phyloP scores from a whole-genome alignment of 2,329 filamentous ascomycete species.

The Trichoderma hamatum region DNA sequence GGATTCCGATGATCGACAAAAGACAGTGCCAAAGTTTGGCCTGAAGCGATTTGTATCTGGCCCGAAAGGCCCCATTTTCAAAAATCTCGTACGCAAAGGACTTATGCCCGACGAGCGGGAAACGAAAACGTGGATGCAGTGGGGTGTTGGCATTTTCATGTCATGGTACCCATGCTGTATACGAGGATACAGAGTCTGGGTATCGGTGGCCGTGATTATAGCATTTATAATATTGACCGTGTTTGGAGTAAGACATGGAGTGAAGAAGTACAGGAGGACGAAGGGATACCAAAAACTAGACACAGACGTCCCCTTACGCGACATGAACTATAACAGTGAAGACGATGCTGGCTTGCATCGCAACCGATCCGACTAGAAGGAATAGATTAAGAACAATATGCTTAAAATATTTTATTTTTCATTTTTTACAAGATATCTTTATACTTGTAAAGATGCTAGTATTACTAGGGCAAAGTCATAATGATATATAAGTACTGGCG shows the following conservation, averaged over 20 bases:
- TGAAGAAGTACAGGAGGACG: constrained; percentile 1
- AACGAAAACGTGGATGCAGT: constrained; percentile 7
- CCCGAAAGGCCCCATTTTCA: not conserved
- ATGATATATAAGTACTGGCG: too few relatives aligned
- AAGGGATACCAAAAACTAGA: constrained; percentile 16
- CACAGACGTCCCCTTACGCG: not conserved
- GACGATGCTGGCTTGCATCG: not conserved
- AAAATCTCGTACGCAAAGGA: constrained; percentile 2
- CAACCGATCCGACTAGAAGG: not conserved
- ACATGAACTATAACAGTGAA: not conserved
- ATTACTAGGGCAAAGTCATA: too few relatives aligned
- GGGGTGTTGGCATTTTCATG: constrained; percentile 9
- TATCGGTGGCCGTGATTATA: not conserved
- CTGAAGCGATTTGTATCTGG: constrained; percentile 1
- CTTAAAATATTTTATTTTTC: too few relatives aligned
- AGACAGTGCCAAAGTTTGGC: not conserved
- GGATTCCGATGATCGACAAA: not conserved
- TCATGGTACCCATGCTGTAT: constrained; percentile 8
- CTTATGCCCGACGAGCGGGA: not conserved
- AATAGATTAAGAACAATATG: not conserved
- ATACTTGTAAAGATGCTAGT: too few relatives aligned
- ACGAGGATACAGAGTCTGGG: not conserved
- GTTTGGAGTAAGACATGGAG: not conserved
- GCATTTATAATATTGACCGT: not conserved
- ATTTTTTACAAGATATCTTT: too few relatives aligned